Base-by-base conservation (phyloP, 805 yeast genomes). In the Metschnikowia kunwiensis region DNA sequence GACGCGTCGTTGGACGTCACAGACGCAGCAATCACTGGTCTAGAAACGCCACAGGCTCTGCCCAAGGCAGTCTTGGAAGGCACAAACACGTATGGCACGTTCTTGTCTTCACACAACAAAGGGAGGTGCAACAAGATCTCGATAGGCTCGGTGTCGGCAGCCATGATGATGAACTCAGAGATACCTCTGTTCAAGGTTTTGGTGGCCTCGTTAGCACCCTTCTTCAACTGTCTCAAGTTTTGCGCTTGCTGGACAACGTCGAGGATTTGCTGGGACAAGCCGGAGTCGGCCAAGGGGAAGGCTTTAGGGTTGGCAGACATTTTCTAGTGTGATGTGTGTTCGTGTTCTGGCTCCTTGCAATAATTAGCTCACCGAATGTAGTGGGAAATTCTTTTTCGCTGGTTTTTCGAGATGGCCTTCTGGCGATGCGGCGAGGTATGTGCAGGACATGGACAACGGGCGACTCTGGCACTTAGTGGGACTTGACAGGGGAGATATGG, bases 151-250 rank as follows among this genome's bases (percentile, higher is more conserved):
- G 98, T 88, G 65, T 93, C 99, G 57, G 98, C 99, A 52, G 99
- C 98, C 97, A 93, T 87, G 74, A 91, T 86, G 69, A 91, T 89
- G 78, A 91, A 91, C 75, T 91, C 98, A 58, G 97, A 86, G 61
- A 91, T 91, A 82, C 98, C 98, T 78, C 97, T 86, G 85, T 91
- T 91, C 73, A 91, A 79, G 57, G 97, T 91, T 79, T 91, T 91
- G 72, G 97, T 93, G 61, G 97, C 95, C 75, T 93, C 99, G 69
- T 93, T 93, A 55, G 99, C 98, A 72, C 99, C 99, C 72, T 93
- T 93, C 80, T 93, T 93, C 70, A 93, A 80, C 74, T 93, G 99
- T 77, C 97, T 88, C 65, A 93, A 79, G 74, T 85, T 88, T 59
- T 95, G 89, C 46, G 97, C 87, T 75, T 93, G 98, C 75, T 93